phyloP scores from a whole-genome alignment of 2,329 filamentous ascomycete genomes.

The Xylariaceae sp. region DNA sequence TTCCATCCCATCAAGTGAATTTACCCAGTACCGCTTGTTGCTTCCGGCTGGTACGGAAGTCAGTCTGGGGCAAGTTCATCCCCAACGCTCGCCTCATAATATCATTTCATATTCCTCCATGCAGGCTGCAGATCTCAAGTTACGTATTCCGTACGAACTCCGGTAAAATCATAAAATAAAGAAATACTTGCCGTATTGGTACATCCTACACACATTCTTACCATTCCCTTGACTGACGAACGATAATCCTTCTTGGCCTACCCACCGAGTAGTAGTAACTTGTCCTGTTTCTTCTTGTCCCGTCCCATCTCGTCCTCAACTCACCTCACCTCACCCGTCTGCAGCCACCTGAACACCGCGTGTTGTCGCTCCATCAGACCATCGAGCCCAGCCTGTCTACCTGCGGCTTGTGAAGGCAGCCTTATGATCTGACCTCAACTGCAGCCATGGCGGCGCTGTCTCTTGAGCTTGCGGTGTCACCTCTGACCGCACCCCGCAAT shows the following conservation, averaged over 20 bases:
- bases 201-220: constrained; percentile 3
- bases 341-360: constrained; percentile 9
- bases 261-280: not conserved
- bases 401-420: constrained; percentile 33
- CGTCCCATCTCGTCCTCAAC: constrained; percentile 5
- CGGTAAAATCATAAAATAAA: not conserved
- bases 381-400: constrained; percentile 17
- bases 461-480: constrained; percentile 18
- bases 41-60: not conserved
- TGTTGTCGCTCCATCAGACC: constrained; percentile 3
- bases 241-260: not conserved
- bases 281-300: no score
- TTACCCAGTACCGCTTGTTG: not conserved
- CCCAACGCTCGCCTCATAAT: not conserved
- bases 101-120: constrained; percentile 2
- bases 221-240: not conserved
- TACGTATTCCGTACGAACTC: not conserved
- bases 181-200: not conserved
- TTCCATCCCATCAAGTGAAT: not conserved
- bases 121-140: constrained; percentile 4
- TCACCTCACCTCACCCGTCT: constrained; percentile 1
- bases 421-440: constrained; percentile 31
- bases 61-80: not conserved
- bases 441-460: constrained; percentile 19
- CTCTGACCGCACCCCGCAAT: constrained; percentile 24